Base-by-base conservation (phyloP, 2,329 filamentous ascomycete genomes). In the Hirsutella minnesotensis region DNA sequence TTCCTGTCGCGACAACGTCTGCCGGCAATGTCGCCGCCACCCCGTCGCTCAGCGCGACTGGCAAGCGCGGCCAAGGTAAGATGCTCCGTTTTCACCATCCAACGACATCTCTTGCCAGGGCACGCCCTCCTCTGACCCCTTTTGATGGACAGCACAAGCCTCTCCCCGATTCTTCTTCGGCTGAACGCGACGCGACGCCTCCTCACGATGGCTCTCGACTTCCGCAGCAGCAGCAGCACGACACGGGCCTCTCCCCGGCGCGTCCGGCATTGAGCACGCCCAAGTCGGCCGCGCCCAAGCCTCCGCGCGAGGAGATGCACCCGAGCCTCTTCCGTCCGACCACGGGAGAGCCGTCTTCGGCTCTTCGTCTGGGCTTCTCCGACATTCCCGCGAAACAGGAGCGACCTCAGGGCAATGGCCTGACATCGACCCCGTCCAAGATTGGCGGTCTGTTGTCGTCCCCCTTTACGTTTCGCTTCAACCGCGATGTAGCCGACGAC, bases 261-360 rank as follows among this genome's bases (percentile, higher is more conserved):
- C 51, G 53, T 40, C 57, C 66, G 31, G 52, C 53, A 39, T 5
- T 66, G 4, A 56, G 55, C 22, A 82, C 84, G 2, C 87, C 87
- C 5, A 76, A 77, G 33, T 74, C 72, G 13, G 78, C 79, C 4
- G 73, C 79, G 5, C 67, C 83, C 51, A 83, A 84, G 65, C 84
- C 86, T 20, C 69, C 82, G 39, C 73, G 73, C 49, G 78, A 81
- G 46, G 88, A 95, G 60, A 95, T 95, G 89, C 89, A 95, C 58
- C 90, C 90, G 9, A 85, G 84, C 66, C 85, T 84, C 57, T 77
- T 79, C 44, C 86, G 92, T 44, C 73, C 77, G 49, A 89, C 84
- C 19, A 83, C 79, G 47, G 85, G 83, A 42, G 70, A 85, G 37
- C 77, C 83, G 2, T 88, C 92, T 21, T 87, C 88, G 10, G 87